phyloP scores from a whole-genome alignment of 257 asterid species.

The Solanum etuberosum region DNA sequence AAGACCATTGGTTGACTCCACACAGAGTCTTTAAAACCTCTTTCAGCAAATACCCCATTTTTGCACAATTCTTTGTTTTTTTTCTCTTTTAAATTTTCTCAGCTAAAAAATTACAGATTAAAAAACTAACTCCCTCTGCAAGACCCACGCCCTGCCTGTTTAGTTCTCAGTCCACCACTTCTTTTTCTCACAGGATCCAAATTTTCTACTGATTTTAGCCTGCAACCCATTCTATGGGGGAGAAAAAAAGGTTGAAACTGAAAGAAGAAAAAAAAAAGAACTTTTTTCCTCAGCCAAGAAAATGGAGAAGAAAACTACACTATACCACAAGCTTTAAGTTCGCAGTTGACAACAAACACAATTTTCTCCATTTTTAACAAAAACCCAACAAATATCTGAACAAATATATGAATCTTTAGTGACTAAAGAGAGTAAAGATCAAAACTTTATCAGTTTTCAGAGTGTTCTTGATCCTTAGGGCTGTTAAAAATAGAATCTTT shows the following conservation, averaged over 20 bases:
- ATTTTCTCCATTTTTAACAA: conserved; percentile 45
- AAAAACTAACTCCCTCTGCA: conserved; percentile 88
- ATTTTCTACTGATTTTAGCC: conserved; percentile 31
- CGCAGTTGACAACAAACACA: conserved; percentile 40
- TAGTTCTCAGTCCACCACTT: conserved; percentile 90
- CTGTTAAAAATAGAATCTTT: not conserved
- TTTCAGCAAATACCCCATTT: conserved; percentile 85
- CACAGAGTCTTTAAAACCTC: conserved; percentile 93
- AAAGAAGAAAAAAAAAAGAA: not conserved
- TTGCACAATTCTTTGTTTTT: not conserved
- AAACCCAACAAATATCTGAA: not conserved
- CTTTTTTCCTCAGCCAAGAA: not conserved
- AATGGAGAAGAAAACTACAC: conserved; percentile 39
- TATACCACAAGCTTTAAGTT: conserved; percentile 82
- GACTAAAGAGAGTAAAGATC: not conserved
- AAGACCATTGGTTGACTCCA: conserved; percentile 91
- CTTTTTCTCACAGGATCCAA: conserved; percentile 90
- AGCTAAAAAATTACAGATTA: not conserved
- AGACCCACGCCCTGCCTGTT: conserved; percentile 97
- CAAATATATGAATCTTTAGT: not conserved
- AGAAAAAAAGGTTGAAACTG: not conserved
- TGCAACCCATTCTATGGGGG: conserved; percentile 47
- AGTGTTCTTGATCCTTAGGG: not conserved
- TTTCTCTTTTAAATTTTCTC: not conserved
- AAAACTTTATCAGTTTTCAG: not conserved